Conservation (phyloP, 768 basidiomycete species). For the Collybiopsis confluens region DNA sequence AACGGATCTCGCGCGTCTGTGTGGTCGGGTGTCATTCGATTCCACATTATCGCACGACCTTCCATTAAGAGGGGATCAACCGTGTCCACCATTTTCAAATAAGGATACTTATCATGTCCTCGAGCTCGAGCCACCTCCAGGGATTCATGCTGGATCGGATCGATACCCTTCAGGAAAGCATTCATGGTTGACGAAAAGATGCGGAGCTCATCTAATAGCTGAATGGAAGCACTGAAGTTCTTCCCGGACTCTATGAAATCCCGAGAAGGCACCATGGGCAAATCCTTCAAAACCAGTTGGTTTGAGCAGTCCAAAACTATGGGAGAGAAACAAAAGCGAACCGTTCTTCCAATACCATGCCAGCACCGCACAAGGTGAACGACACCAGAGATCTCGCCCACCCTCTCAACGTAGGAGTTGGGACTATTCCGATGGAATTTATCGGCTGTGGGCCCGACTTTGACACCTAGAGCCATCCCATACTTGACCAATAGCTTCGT, state of each 20-base stretch:
- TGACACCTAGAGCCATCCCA: neutral
- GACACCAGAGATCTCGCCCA: neutral
- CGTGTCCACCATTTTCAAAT: neutral
- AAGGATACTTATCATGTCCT: neutral
- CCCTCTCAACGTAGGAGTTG: neutral
- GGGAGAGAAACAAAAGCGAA: neutral
- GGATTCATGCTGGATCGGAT: neutral
- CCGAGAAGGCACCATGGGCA: neutral
- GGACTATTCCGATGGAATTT: neutral
- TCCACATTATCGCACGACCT: constrained; percentile 1
- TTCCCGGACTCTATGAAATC: neutral
- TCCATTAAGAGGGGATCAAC: neutral
- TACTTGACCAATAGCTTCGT: neutral
- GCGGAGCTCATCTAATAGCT: neutral
- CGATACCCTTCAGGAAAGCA: neutral
- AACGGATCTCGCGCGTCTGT: neutral
- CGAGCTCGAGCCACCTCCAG: neutral
- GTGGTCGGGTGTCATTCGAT: neutral
- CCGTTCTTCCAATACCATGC: neutral
- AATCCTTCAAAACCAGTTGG: neutral
- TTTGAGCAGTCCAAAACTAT: neutral
- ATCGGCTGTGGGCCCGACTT: neutral
- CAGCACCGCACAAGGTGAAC: neutral
- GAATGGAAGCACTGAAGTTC: neutral
- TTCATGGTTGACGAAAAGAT: neutral